Evolutionary conservation across 257 asterid genomes (phyloP).

Genomic region (Schizonepeta tenuifolia): DNA sequence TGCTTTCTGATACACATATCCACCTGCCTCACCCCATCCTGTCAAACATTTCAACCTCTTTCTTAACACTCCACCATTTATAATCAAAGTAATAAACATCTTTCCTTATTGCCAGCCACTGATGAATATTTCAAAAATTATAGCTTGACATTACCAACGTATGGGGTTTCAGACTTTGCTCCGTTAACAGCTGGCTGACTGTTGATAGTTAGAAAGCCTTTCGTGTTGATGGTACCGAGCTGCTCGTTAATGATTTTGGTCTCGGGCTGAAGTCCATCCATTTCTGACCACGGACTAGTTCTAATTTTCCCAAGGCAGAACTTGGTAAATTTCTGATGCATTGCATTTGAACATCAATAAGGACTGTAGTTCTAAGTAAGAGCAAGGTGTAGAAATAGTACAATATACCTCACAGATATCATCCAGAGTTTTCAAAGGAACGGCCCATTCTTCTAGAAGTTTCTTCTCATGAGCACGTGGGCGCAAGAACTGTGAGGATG

Average conservation of each 20-base stretch:
- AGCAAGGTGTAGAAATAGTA: slow-evolving; percentile 17
- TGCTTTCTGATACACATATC: slow-evolving; percentile 93
- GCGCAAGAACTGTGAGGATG: slow-evolving; percentile 75
- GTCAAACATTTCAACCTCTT: slow-evolving; percentile 7
- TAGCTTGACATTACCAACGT: slow-evolving; percentile 60
- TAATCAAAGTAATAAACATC: not conserved
- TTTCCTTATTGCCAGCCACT: not conserved
- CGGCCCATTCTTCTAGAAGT: slow-evolving; percentile 83
- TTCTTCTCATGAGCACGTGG: slow-evolving; percentile 87
- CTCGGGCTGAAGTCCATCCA: slow-evolving; percentile 92
- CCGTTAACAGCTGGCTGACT: slow-evolving; percentile 97
- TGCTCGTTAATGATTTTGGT: slow-evolving; percentile 77
- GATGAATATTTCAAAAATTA: not conserved
- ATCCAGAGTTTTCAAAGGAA: slow-evolving; percentile 64
- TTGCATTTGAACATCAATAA: slow-evolving; percentile 32
- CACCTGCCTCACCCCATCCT: slow-evolving; percentile 98
- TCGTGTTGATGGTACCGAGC: slow-evolving; percentile 63
- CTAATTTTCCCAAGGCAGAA: slow-evolving; percentile 81
- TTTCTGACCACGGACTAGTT: slow-evolving; percentile 89
- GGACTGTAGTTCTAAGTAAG: slow-evolving; percentile 1
- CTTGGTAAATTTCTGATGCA: slow-evolving; percentile 67
- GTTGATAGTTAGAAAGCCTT: slow-evolving; percentile 86
- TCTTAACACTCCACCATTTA: not conserved
- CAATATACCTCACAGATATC: slow-evolving; percentile 72
- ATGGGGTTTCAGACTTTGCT: slow-evolving; percentile 73